Conservation (phyloP, 1,284 basidiomycete species). For the Marasmius tenuissimus region DNA sequence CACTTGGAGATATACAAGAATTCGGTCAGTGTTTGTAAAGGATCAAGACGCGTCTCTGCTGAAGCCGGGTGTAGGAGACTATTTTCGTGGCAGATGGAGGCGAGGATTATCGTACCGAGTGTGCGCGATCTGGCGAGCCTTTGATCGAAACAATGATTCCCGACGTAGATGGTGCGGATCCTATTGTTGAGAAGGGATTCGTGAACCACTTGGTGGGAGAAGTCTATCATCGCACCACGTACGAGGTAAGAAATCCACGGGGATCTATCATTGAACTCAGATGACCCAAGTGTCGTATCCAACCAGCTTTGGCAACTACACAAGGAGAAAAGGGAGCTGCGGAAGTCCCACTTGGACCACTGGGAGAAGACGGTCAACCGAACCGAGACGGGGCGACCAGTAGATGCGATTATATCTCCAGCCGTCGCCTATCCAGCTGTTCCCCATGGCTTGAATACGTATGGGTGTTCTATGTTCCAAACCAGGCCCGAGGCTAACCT, state of each 20-base stretch:
- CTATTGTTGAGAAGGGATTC: slow-evolving; percentile 29
- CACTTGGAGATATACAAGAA: slow-evolving; percentile 50
- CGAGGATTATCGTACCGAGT: slow-evolving; percentile 38
- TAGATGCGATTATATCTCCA: slow-evolving; percentile 62
- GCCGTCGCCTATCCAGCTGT: slow-evolving; percentile 50
- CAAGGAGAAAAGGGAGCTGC: slow-evolving; percentile 38
- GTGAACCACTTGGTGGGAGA: slow-evolving; percentile 36
- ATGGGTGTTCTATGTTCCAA: slow-evolving; percentile 6
- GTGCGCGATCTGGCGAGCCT: slow-evolving; percentile 41
- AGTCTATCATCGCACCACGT: slow-evolving; percentile 30
- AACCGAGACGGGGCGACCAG: slow-evolving; percentile 61
- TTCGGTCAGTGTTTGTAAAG: slow-evolving; percentile 34
- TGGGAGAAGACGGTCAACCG: slow-evolving; percentile 50
- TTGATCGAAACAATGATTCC: slow-evolving; percentile 41
- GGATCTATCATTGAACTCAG: not conserved
- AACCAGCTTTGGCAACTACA: slow-evolving; percentile 57
- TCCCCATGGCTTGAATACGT: slow-evolving; percentile 48
- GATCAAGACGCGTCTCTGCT: not conserved
- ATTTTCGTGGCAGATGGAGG: slow-evolving; percentile 45
- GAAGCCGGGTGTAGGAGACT: slow-evolving; percentile 31
- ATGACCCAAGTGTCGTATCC: slow-evolving; percentile 9
- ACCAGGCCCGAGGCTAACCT: not conserved
- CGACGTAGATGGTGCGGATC: slow-evolving; percentile 27
- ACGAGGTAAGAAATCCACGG: slow-evolving; percentile 27
- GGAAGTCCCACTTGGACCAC: slow-evolving; percentile 45